Percentiles rank a stretch among this genome's conserved stretches.
Conservation (phyloP, 768 basidiomycete genomes). For the Suillus placidus region DNA sequence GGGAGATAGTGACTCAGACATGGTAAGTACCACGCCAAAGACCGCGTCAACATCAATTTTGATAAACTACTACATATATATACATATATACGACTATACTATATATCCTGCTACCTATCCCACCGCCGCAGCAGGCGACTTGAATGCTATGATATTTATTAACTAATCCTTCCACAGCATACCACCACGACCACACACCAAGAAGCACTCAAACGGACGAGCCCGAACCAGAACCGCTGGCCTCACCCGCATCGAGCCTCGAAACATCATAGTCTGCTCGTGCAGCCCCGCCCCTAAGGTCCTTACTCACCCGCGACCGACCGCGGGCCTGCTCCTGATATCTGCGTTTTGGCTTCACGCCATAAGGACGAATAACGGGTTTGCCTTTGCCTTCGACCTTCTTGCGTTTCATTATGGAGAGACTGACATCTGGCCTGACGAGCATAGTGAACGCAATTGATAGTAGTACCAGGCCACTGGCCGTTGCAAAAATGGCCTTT, state of each 20-base stretch:
- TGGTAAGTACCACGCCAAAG: not conserved
- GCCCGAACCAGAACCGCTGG: constrained; percentile 11
- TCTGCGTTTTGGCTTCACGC: constrained; percentile 16
- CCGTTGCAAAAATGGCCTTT: constrained; percentile 67
- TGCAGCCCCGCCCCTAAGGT: constrained; percentile 38
- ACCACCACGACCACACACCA: not conserved
- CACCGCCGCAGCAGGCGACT: not conserved
- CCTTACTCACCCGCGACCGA: constrained; percentile 42
- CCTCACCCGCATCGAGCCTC: constrained; percentile 13
- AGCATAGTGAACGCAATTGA: constrained; percentile 50
- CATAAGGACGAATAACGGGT: not conserved
- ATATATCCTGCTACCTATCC: not conserved
- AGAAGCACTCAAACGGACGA: not conserved
- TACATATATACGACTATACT: not conserved
- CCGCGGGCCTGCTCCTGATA: constrained; percentile 24
- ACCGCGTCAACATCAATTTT: not conserved
- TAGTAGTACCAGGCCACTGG: constrained; percentile 55
- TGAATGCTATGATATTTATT: not conserved
- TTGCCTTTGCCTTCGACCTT: constrained; percentile 12
- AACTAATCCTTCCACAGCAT: not conserved
- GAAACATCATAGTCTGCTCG: constrained; percentile 22
- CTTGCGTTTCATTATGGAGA: constrained; percentile 21
- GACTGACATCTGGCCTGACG: constrained; percentile 37
- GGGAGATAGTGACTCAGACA: too few relatives aligned
- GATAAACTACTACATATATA: too few relatives aligned